A percentile compares a stretch with the other conserved stretches of the same genome.
These are phyloP conservation scores for Lycium barbarum DNA, from an alignment of 257 asterid genomes.

Conservation along the genomic window DNA sequence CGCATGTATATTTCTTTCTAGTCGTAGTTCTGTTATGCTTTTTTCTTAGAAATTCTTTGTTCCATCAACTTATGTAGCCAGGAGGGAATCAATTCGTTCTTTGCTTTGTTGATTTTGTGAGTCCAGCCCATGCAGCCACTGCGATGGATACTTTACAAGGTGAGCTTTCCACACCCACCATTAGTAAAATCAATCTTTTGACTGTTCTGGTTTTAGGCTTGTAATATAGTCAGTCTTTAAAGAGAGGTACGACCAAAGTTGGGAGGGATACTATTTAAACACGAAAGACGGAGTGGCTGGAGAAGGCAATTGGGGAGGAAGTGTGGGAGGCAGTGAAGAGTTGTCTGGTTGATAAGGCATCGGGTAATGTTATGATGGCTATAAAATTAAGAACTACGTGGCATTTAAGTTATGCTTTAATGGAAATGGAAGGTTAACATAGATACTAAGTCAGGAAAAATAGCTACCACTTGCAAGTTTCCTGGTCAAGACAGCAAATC, in stretches of 20 bases:
- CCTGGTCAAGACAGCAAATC: not conserved
- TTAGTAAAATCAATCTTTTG: not conserved
- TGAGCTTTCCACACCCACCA: conserved; percentile 28
- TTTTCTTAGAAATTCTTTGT: conserved; percentile 3
- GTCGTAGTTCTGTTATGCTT: not conserved
- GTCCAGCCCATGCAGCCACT: conserved; percentile 87
- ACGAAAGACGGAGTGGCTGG: not conserved
- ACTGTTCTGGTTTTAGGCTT: not conserved
- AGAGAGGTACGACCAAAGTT: not conserved
- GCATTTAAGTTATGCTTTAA: not conserved
- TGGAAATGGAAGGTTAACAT: not conserved
- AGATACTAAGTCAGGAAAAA: not conserved
- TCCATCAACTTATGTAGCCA: conserved; percentile 52
- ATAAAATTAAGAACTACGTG: not conserved
- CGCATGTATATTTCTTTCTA: not conserved
- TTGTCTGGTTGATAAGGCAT: not conserved
- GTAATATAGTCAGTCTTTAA: not conserved
- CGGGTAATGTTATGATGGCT: not conserved
- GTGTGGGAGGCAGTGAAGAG: not conserved
- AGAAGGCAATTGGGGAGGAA: conserved; percentile 19
- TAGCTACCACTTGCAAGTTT: not conserved
- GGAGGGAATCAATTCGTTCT: conserved; percentile 76
- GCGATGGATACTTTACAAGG: conserved; percentile 86
- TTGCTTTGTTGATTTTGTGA: conserved; percentile 81
- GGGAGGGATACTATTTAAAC: not conserved